Evolutionary conservation across 257 asterid species (phyloP), one percentile per base, ranked within the genome.

Genomic region (Petrea volubilis): DNA sequence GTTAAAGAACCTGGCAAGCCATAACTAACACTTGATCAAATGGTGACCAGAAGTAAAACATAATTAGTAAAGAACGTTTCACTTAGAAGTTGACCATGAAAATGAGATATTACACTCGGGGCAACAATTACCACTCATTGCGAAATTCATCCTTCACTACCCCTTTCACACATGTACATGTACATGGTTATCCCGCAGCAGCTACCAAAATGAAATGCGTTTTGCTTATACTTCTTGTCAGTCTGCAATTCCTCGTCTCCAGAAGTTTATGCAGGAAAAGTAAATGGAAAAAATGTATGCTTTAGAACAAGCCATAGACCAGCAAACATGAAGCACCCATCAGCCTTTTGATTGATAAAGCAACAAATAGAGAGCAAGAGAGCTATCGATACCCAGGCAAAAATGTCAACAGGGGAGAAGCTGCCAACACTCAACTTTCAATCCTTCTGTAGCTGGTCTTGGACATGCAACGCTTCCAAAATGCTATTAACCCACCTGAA

Each of bases 401-500:
- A 62, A 57, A 41, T 18, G 24, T 25, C 34, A 34, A 24, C 40
- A 31, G 29, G n/a, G 8, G 61, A 34, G 46, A 62, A 9, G 41
- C 68, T 33, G 65, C 58, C 67, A 23, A 41, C 1, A 10, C 59
- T 74, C 58, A 33, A 58, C 29, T 43, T 71, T 72, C 83, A 86
- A 50, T 78, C 82, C 73, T 67, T 74, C 78, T 80, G 88, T 51
- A 82, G 75, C 84, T 68, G 85, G 71, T 78, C 80, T 33, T 83
- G 77, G 60, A 77, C 86, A 67, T 56, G 53, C 52, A 90, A 72
- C 53, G 96, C 97, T 77, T 88, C 92, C 41, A 82, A 58, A 75
- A 90, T 81, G 66, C 96, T 78, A 53, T 78, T 73, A 60, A 88
- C 87, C 97, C 97, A 90, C 81, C 93, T 90, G 91, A 44, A 33